Base-by-base conservation (phyloP, 768 basidiomycete species). In the Tulasnella sp. region DNA sequence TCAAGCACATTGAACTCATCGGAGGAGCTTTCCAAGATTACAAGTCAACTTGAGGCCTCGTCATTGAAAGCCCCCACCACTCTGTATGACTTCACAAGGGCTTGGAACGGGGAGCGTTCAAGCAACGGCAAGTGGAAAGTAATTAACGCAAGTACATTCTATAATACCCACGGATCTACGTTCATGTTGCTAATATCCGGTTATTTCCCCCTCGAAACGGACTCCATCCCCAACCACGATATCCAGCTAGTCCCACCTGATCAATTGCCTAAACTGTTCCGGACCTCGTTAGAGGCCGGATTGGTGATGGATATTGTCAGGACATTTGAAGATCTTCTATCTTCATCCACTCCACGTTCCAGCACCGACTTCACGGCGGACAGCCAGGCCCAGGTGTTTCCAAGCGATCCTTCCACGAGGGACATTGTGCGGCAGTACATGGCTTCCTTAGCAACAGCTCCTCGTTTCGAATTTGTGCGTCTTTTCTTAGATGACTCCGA, bases 271-370 rank as follows among this genome's bases (percentile, higher is more conserved):
- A 75, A 82, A 1, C 79, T 94, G 42, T 91, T 90, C 80, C 84
- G 89, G 76, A 86, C 83, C 0, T 90, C 90, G 0, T 82, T 94
- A 37, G 92, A 93, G 59, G 85, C 92, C 0, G 76, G 82, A 1
- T 76, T 90, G 34, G 83, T 94, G 19, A 81, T 82, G 2, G 85
- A 86, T 0, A 81, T 92, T 26, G 77, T 92, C 32, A 80, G 82
- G 35, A 84, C 83, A 2, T 86, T 92, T 75, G 26, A 59, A 8
- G 29, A 32, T 32, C 11, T 59, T 32, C 52, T 59, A 59, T 59
- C 52, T 9, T 59, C 52, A 7, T 32, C 26, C 4, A 7, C 26
- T 32, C 26, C 52, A 22, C 52, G 11, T 59, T n/a, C n/a, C n/a
- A n/a, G n/a, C n/a, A n/a, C n/a, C n/a, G n/a, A n/a, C n/a, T n/a